Percentiles rank a stretch among this genome's conserved stretches.
Evolutionary conservation across 2,329 filamentous ascomycete genomes (phyloP).

Genomic region (Cladophialophora carrionii): DNA sequence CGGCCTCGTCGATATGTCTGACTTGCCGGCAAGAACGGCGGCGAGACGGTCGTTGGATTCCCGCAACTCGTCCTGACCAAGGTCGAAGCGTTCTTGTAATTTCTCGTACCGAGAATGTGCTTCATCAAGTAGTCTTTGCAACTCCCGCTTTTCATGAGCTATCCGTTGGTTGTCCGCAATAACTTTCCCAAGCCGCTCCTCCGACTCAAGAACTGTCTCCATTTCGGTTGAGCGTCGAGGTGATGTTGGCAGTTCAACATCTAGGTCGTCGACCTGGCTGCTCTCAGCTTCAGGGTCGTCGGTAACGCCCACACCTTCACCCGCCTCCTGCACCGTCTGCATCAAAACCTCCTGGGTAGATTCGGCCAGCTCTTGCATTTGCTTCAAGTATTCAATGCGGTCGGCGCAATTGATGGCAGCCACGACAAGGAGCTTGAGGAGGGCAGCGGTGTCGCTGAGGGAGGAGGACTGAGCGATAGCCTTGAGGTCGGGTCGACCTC

Average conservation of each 20-base stretch:
- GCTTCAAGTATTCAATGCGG: conserved; percentile 58
- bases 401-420: conserved; percentile 65
- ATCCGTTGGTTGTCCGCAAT: conserved; percentile 63
- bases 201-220: conserved; percentile 53
- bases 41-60: conserved; percentile 56
- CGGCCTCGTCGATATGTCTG: conserved; percentile 45
- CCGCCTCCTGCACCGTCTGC: conserved; percentile 53
- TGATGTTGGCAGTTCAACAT: conserved; percentile 22
- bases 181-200: conserved; percentile 54
- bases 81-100: conserved; percentile 55
- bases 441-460: conserved; percentile 53
- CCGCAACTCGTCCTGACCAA: conserved; percentile 50
- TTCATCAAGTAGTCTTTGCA: conserved; percentile 54
- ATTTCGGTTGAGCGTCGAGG: conserved; percentile 37
- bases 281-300: conserved; percentile 35
- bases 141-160: conserved; percentile 54
- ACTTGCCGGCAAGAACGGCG: conserved; percentile 55
- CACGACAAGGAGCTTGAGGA: conserved; percentile 66
- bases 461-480: conserved; percentile 51
- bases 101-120: conserved; percentile 65
- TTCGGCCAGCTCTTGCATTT: conserved; percentile 50
- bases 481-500: conserved; percentile 52
- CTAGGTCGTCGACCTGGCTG: neutral
- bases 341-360: conserved; percentile 52
- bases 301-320: conserved; percentile 42